Evolutionary conservation across 768 basidiomycete genomes (phyloP).

Genomic region (Kwoniella newhampshirensis): DNA sequence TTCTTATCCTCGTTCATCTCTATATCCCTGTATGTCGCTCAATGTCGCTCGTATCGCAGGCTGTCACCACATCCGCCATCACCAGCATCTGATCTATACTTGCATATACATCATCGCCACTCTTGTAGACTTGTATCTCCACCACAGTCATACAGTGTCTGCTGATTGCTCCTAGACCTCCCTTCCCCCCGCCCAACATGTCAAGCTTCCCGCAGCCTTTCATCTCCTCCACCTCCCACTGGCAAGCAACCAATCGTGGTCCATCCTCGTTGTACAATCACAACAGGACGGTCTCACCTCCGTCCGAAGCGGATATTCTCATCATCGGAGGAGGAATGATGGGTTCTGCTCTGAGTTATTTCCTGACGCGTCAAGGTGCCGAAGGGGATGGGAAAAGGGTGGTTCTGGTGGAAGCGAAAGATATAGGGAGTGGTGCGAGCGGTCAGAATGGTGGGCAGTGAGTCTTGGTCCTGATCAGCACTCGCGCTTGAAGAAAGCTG

Average conservation of each 20-base stretch:
- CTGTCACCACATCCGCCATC: no score
- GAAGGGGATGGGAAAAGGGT: slow-evolving; percentile 1
- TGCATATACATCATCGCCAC: no score
- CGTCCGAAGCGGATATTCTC: neutral
- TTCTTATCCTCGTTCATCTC: no score
- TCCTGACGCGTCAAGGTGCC: neutral
- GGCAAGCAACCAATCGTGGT: slow-evolving; percentile 3
- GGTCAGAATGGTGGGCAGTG: neutral
- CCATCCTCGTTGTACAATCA: slow-evolving; percentile 1
- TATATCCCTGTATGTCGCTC: no score
- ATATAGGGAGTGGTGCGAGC: neutral
- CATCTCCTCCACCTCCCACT: slow-evolving; percentile 2
- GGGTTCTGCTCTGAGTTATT: neutral
- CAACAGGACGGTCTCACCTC: neutral
- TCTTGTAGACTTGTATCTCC: no score
- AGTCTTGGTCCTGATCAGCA: neutral
- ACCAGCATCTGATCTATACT: no score
- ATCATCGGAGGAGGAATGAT: slow-evolving; percentile 1
- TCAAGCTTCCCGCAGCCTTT: slow-evolving; percentile 1
- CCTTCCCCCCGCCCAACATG: neutral
- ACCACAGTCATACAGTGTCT: no score
- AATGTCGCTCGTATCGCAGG: no score
- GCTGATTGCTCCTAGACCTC: no score
- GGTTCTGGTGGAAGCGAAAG: neutral
- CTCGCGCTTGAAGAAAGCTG: neutral